Percentiles rank a stretch among this genome's conserved stretches.
These are phyloP conservation scores for Arthrobotrys iridis DNA, from an alignment of 2,329 filamentous ascomycete genomes.

Conservation along the genomic window DNA sequence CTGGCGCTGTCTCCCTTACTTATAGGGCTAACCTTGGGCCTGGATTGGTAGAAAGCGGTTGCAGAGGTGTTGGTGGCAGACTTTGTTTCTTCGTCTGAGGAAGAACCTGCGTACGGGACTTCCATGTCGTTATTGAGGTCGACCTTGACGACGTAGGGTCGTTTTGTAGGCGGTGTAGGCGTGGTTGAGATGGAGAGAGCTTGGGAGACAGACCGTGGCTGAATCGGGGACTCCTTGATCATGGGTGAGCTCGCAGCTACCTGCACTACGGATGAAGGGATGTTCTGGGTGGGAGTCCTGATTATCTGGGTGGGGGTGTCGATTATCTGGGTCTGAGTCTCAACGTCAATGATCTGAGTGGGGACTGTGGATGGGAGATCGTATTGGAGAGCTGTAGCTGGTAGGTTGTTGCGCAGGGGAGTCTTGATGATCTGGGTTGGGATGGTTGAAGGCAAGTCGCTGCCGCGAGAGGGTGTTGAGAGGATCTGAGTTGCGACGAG, in stretches of 20 bases:
- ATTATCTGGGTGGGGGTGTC: slow-evolving; percentile 61
- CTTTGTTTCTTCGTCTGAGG: slow-evolving; percentile 32
- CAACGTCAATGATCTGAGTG: slow-evolving; percentile 67
- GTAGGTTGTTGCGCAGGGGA: slow-evolving; percentile 58
- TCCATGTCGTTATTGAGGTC: slow-evolving; percentile 39
- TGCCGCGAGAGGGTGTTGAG: slow-evolving; percentile 55
- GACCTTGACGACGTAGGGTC: slow-evolving; percentile 35
- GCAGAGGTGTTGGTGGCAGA: slow-evolving; percentile 26
- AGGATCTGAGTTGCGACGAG: slow-evolving; percentile 53
- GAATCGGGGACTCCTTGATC: slow-evolving; percentile 64
- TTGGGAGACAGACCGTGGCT: slow-evolving; percentile 57
- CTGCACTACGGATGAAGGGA: slow-evolving; percentile 69
- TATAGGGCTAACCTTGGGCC: slow-evolving; percentile 33
- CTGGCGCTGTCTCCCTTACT: neutral
- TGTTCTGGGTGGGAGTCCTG: slow-evolving; percentile 65
- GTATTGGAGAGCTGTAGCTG: neutral
- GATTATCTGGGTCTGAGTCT: slow-evolving; percentile 56
- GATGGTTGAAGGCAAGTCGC: slow-evolving; percentile 64
- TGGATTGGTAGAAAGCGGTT: slow-evolving; percentile 48
- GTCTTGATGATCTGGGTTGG: slow-evolving; percentile 70
- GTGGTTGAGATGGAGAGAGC: slow-evolving; percentile 1
- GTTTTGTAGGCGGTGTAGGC: slow-evolving; percentile 21
- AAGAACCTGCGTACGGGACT: slow-evolving; percentile 23
- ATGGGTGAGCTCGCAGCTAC: slow-evolving; percentile 89
- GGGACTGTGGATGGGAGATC: slow-evolving; percentile 66